Evolutionary conservation across 2,329 filamentous ascomycete species (phyloP).

Genomic region (Apiospora pterosperma): DNA sequence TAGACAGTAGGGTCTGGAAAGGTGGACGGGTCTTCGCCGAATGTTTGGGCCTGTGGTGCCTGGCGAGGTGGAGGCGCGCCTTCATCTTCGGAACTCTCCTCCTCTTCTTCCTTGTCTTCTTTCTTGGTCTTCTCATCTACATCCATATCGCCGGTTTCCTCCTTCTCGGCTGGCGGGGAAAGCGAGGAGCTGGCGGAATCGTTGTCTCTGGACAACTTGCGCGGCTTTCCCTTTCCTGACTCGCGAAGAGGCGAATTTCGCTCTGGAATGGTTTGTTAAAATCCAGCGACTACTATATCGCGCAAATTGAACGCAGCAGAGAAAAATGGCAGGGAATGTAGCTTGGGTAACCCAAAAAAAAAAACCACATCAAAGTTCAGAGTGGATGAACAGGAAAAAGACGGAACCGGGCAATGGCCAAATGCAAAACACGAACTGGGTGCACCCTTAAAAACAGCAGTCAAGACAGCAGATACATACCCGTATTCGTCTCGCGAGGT

Average conservation of each 20-base stretch:
- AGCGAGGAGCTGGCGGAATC: constrained; percentile 59
- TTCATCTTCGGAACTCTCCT: constrained; percentile 56
- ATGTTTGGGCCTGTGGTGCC: constrained; percentile 77
- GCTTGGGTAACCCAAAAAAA: neutral
- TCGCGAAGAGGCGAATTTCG: constrained; percentile 53
- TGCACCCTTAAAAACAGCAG: neutral
- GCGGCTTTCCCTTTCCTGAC: constrained; percentile 34
- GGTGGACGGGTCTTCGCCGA: constrained; percentile 88
- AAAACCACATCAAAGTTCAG: neutral
- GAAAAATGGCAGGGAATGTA: neutral
- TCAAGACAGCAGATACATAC: constrained; percentile 16
- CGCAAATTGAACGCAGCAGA: neutral
- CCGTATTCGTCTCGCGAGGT: constrained; percentile 46
- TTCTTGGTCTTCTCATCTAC: constrained; percentile 50
- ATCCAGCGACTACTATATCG: too few relatives aligned
- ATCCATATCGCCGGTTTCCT: constrained; percentile 55
- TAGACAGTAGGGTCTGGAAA: constrained; percentile 92
- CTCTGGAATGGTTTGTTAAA: constrained; percentile 31
- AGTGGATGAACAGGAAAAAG: neutral
- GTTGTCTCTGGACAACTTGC: constrained; percentile 48
- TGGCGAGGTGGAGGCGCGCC: constrained; percentile 59
- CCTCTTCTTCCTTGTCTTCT: constrained; percentile 39
- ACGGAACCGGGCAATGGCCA: neutral
- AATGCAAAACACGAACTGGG: neutral
- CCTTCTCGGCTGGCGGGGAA: constrained; percentile 47